Evolutionary conservation across 768 basidiomycete species (phyloP).

Genomic region (Auricularia sp.): DNA sequence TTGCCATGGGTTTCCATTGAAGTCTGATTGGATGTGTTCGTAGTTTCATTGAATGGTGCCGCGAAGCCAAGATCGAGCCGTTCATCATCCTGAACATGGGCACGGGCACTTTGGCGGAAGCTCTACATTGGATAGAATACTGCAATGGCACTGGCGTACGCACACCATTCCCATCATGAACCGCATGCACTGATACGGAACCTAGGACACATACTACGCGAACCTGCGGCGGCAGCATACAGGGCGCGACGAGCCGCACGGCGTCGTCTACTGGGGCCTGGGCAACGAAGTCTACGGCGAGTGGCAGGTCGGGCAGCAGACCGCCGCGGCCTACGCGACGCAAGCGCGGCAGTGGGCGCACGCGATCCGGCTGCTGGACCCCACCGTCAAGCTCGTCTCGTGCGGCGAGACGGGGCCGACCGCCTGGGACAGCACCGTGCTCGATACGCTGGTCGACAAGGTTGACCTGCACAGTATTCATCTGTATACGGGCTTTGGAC

Average conservation of each 20-base stretch:
- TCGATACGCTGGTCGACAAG: slow-evolving; percentile 13
- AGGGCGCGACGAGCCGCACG: slow-evolving; percentile 45
- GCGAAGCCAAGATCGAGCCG: slow-evolving; percentile 40
- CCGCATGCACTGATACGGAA: no score
- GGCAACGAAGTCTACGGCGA: slow-evolving; percentile 52
- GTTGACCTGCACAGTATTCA: not conserved
- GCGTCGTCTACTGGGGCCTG: slow-evolving; percentile 30
- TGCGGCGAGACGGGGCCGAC: slow-evolving; percentile 34
- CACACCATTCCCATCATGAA: no score
- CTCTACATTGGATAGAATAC: slow-evolving; percentile 52
- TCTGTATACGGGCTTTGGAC: not conserved
- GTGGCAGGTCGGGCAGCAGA: slow-evolving; percentile 51
- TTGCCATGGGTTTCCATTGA: not conserved
- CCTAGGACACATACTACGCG: slow-evolving; percentile 40
- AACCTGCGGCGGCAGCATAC: slow-evolving; percentile 46
- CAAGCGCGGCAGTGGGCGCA: slow-evolving; percentile 54
- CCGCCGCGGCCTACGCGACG: slow-evolving; percentile 42
- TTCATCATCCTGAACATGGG: slow-evolving; percentile 58
- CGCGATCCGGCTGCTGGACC: slow-evolving; percentile 46
- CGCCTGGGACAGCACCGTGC: slow-evolving; percentile 29
- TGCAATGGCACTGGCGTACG: slow-evolving; percentile 41
- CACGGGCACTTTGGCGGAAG: slow-evolving; percentile 50
- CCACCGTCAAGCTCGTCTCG: slow-evolving; percentile 40
- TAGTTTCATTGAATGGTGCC: slow-evolving; percentile 48
- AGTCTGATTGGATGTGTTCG: slow-evolving; percentile 13